phyloP scores from a whole-genome alignment of 768 basidiomycete species.

The Paxillus rubicundulus region DNA sequence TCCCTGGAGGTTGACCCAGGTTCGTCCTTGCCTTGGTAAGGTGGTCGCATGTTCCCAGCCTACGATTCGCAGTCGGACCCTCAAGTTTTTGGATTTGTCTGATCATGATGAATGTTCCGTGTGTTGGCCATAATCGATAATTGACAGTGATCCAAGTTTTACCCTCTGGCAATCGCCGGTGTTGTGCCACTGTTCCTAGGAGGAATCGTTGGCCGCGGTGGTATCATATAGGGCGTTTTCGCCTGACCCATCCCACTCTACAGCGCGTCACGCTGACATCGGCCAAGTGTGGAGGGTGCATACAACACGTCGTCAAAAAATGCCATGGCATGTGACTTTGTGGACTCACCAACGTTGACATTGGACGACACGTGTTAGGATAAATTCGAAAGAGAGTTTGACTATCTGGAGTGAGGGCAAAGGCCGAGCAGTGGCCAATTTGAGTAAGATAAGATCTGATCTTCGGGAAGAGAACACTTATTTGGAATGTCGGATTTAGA shows the following conservation, averaged over 20 bases:
- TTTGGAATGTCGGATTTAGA: neutral
- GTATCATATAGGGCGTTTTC: constrained; percentile 6
- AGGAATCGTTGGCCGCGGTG: neutral
- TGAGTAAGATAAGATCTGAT: constrained; percentile 23
- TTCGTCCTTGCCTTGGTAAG: neutral
- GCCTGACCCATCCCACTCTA: neutral
- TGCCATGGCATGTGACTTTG: neutral
- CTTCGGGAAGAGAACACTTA: constrained; percentile 10
- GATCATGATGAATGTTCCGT: constrained; percentile 11
- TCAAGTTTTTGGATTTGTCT: constrained; percentile 20
- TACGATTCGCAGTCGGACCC: constrained; percentile 6
- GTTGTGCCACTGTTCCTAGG: neutral
- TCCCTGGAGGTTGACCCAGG: neutral
- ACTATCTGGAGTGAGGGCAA: constrained; percentile 8
- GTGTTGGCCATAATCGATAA: neutral
- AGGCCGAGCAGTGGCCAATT: neutral
- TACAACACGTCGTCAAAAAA: neutral
- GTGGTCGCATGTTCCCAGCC: neutral
- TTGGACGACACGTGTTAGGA: constrained; percentile 21
- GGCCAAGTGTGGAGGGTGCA: neutral
- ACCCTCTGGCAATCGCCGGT: neutral
- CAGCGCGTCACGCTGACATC: neutral
- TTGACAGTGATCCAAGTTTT: constrained; percentile 8
- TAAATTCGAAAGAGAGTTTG: neutral
- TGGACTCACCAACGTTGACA: neutral